phyloP scores from a whole-genome alignment of 2,329 filamentous ascomycete species.

The Didymella sp. region DNA sequence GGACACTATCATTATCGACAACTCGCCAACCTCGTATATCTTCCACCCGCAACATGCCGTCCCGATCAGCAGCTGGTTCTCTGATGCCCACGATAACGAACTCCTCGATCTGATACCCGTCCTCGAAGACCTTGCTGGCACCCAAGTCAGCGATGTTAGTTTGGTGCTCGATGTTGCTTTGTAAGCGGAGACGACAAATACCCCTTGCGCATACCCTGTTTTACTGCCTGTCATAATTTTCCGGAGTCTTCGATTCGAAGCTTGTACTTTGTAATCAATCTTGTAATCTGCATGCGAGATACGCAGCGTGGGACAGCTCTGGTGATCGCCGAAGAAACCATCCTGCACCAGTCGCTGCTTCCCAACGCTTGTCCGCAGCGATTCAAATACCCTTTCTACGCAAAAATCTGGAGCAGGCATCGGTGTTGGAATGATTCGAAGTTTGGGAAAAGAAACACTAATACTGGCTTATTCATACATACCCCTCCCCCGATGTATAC shows the following conservation, averaged over 20 bases:
- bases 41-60: constrained; percentile 99
- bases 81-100: constrained; percentile 98
- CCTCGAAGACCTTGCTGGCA: constrained; percentile 90
- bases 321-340: background rate
- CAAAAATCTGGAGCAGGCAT: constrained; percentile 20
- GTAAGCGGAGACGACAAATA: constrained; percentile 52
- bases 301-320: constrained; percentile 11
- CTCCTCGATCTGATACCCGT: constrained; percentile 96
- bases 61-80: constrained; percentile 99
- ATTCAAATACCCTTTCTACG: constrained; percentile 21
- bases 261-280: constrained; percentile 50
- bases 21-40: constrained; percentile 98
- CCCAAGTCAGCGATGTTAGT: constrained; percentile 93
- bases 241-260: constrained; percentile 31
- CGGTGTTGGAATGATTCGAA: constrained; percentile 22
- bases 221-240: constrained; percentile 31
- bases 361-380: constrained; percentile 5
- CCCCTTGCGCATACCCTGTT: constrained; percentile 35
- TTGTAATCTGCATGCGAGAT: constrained; percentile 46
- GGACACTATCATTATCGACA: constrained; percentile 99
- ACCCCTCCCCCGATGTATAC: constrained; percentile 27
- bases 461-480: constrained; percentile 40
- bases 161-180: constrained; percentile 89
- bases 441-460: constrained; percentile 36
- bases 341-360: background rate